Conservation (phyloP, 176 grass and related monocot species). For the Olyra latifolia region DNA sequence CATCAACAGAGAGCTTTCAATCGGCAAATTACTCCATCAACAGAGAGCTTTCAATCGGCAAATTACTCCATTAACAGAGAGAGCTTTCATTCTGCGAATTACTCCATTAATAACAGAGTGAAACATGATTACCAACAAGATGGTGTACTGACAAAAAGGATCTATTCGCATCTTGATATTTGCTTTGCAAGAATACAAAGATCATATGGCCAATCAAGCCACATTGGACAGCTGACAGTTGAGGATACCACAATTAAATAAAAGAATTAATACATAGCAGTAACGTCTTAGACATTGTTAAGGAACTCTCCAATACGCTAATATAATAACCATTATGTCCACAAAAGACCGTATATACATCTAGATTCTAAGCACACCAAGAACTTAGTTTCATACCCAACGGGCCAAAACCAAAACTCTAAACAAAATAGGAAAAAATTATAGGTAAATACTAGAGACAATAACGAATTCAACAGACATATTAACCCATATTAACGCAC, state of each 20-base stretch:
- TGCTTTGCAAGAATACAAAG: slow-evolving; percentile 1
- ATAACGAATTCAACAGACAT: slow-evolving; percentile 54
- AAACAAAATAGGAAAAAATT: slow-evolving; percentile 15
- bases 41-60: neutral
- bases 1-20: neutral
- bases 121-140: slow-evolving; percentile 14
- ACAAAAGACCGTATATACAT: slow-evolving; percentile 52
- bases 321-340: slow-evolving; percentile 64
- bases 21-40: neutral
- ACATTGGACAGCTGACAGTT: slow-evolving; percentile 5
- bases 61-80: neutral
- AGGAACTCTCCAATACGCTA: slow-evolving; percentile 45
- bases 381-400: slow-evolving; percentile 38
- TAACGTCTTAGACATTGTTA: neutral
- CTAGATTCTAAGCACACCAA: slow-evolving; percentile 48
- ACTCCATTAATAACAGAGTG: neutral
- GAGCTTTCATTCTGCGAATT: slow-evolving; percentile 1
- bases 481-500: slow-evolving; percentile 46
- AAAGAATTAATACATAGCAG: slow-evolving; percentile 34
- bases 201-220: slow-evolving; percentile 30
- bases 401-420: slow-evolving; percentile 44
- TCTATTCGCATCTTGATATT: neutral
- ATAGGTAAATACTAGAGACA: slow-evolving; percentile 46
- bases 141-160: neutral
- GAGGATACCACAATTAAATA: neutral